phyloP scores from a whole-genome alignment of 2,329 filamentous ascomycete species.

The Xylariaceae sp. region DNA sequence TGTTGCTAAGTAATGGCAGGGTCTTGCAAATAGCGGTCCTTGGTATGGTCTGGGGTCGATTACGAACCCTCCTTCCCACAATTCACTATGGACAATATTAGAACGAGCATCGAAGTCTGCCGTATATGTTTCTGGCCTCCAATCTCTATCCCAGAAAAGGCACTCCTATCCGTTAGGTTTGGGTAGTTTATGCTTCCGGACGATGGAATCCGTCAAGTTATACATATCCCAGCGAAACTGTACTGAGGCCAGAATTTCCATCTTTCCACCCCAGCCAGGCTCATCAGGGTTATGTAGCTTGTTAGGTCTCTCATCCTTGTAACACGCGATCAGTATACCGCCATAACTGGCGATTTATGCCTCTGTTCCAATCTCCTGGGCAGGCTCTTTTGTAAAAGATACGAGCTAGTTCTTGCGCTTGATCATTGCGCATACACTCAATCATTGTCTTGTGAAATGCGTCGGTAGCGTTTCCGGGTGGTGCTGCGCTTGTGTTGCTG shows the following conservation, averaged over 20 bases:
- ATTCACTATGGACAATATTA: not conserved
- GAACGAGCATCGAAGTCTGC: not conserved
- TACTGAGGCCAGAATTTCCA: not conserved
- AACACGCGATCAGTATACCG: not conserved
- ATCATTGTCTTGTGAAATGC: not conserved
- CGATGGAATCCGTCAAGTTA: not conserved
- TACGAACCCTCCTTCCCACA: not conserved
- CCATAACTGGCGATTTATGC: not conserved
- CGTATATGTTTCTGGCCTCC: too few relatives aligned
- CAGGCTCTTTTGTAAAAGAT: not conserved
- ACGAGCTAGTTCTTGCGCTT: not conserved
- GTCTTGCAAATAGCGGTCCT: not conserved
- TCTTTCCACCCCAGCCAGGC: not conserved
- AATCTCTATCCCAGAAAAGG: not conserved
- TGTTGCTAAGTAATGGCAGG: not conserved
- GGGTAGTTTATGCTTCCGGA: not conserved
- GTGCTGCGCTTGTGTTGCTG: not conserved
- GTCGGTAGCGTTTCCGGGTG: not conserved
- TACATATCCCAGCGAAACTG: not conserved
- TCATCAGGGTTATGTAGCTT: not conserved
- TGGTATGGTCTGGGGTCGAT: not conserved
- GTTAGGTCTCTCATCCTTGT: not conserved
- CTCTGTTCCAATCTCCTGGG: not conserved
- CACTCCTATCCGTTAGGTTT: not conserved
- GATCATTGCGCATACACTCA: not conserved